Evolutionary conservation across 2,329 filamentous ascomycete genomes (phyloP).

Genomic region (Triangularia verruculosa): DNA sequence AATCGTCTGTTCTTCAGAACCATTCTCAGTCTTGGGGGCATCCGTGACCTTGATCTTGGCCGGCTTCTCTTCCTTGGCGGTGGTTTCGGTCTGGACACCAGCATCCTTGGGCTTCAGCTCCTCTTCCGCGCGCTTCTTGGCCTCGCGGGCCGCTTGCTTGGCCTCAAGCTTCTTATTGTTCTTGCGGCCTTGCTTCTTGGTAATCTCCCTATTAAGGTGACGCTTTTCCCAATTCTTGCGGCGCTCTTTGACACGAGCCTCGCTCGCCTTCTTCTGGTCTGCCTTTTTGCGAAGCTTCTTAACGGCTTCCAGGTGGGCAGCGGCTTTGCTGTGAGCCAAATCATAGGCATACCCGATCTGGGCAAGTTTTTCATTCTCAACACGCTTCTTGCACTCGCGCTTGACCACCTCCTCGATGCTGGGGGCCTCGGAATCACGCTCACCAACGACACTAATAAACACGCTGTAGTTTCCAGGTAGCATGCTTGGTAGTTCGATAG

Average conservation of each 20-base stretch:
- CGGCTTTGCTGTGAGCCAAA: constrained; percentile 62
- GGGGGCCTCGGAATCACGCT: constrained; percentile 49
- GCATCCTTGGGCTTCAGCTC: constrained; percentile 33
- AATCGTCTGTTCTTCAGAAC: constrained; percentile 22
- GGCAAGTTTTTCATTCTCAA: constrained; percentile 76
- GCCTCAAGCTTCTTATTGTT: constrained; percentile 40
- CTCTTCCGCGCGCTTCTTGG: constrained; percentile 28
- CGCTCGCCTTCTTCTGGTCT: constrained; percentile 47
- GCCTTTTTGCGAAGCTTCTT: constrained; percentile 49
- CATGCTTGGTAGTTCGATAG: constrained; percentile 67
- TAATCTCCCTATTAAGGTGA: constrained; percentile 37
- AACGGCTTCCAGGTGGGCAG: constrained; percentile 34
- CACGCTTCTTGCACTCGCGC: constrained; percentile 55
- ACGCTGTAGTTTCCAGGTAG: constrained; percentile 73
- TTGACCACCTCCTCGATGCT: constrained; percentile 66
- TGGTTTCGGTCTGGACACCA: constrained; percentile 38
- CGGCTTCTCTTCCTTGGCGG: constrained; percentile 26
- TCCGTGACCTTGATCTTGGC: constrained; percentile 18
- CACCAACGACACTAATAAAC: constrained; percentile 70
- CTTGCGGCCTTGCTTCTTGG: constrained; percentile 41
- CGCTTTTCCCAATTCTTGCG: constrained; percentile 39
- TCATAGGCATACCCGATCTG: constrained; percentile 69
- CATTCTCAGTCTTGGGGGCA: constrained; percentile 25
- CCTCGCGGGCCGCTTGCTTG: constrained; percentile 31
- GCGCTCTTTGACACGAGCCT: constrained; percentile 44